Percentiles rank a stretch among this genome's conserved stretches.
phyloP scores from a whole-genome alignment of 768 basidiomycete genomes.

The Amanita muscaria region DNA sequence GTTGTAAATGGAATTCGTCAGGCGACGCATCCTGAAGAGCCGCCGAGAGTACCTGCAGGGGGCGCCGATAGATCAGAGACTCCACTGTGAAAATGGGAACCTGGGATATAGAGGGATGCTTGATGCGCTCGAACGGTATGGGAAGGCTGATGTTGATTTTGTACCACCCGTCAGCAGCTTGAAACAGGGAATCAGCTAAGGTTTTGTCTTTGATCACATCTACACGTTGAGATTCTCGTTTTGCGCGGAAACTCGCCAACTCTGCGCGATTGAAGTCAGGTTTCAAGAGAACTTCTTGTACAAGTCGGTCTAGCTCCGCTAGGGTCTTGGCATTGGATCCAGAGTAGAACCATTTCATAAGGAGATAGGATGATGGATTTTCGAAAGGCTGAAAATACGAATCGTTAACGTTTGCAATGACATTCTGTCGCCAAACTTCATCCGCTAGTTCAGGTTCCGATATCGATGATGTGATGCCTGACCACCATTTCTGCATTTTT shows the following conservation, averaged over 20 bases:
- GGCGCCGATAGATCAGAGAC: background rate
- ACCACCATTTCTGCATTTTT: background rate
- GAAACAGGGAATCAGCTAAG: background rate
- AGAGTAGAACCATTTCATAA: background rate
- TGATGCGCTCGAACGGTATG: background rate
- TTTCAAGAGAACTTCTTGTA: background rate
- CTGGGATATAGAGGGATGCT: background rate
- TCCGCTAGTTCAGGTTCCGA: too few relatives aligned
- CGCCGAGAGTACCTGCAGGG: background rate
- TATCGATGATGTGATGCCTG: background rate
- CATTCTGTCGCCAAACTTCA: too few relatives aligned
- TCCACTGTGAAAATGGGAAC: background rate
- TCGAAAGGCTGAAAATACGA: too few relatives aligned
- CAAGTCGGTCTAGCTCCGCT: background rate
- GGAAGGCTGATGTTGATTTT: background rate
- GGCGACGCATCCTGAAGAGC: background rate
- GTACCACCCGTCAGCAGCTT: background rate
- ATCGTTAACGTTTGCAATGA: too few relatives aligned
- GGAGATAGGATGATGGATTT: background rate
- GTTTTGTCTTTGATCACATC: background rate
- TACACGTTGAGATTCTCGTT: background rate
- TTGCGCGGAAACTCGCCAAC: background rate
- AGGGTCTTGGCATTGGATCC: background rate
- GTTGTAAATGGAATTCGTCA: background rate
- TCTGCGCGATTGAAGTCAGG: background rate